A percentile compares a stretch with the other conserved stretches of the same genome.
These are phyloP conservation scores for Termitomyces titanicus DNA, from an alignment of 768 basidiomycete genomes.

Conservation along the genomic window DNA sequence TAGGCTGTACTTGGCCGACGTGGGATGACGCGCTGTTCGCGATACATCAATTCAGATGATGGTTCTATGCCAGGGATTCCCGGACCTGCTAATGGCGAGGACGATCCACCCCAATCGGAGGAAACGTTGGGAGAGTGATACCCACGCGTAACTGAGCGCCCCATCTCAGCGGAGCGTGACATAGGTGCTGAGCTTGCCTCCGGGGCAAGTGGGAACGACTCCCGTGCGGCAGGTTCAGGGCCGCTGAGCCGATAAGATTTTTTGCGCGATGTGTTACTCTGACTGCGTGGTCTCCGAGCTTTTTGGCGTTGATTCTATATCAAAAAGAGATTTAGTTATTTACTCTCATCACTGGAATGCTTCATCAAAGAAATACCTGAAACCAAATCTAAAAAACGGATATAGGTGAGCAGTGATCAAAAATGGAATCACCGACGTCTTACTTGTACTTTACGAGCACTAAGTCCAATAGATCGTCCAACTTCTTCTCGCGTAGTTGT, in stretches of 20 bases:
- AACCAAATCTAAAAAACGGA: slow-evolving; percentile 72
- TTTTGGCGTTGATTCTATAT: slow-evolving; percentile 85
- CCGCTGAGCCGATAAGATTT: slow-evolving; percentile 60
- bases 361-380: too few species aligned
- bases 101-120: slow-evolving; percentile 29
- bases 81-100: slow-evolving; percentile 47
- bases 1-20: slow-evolving; percentile 4
- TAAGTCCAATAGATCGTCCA: slow-evolving; percentile 82
- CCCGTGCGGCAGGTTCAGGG: slow-evolving; percentile 26
- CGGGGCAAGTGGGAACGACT: slow-evolving; percentile 10
- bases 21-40: slow-evolving; percentile 1
- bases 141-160: slow-evolving; percentile 10
- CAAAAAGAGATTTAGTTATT: slow-evolving; percentile 16
- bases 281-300: slow-evolving; percentile 69
- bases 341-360: too few species aligned
- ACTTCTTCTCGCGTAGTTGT: slow-evolving; percentile 87
- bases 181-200: slow-evolving; percentile 6
- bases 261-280: slow-evolving; percentile 47
- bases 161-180: neutral
- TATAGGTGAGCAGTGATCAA: slow-evolving; percentile 6
- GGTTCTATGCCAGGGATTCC: slow-evolving; percentile 44
- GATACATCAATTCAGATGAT: slow-evolving; percentile 4
- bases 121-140: slow-evolving; percentile 25
- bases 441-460: slow-evolving; percentile 88
- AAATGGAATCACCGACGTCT: slow-evolving; percentile 22